Evolutionary conservation across 371 early-diverging fungal species (phyloP).

Genomic region (Paramicrosporidium saccamoebae): DNA sequence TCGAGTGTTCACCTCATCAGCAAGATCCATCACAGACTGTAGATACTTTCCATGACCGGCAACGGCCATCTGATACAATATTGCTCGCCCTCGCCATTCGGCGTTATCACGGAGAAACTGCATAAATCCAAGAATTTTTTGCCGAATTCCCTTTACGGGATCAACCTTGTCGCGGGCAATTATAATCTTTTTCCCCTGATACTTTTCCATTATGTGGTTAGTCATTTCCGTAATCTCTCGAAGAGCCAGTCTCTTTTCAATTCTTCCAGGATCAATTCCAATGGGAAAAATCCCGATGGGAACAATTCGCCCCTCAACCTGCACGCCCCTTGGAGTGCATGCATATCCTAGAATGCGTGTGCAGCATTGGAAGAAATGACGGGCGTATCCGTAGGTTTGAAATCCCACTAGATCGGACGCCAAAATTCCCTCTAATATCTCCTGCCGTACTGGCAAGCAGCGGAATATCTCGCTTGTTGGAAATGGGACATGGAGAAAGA

Average conservation of each 20-base stretch:
- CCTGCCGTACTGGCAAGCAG: constrained; percentile 60
- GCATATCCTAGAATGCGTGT: constrained; percentile 60
- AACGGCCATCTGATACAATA: constrained; percentile 44
- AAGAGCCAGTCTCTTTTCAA: constrained; percentile 11
- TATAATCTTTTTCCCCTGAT: constrained; percentile 71
- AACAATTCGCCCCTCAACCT: constrained; percentile 28
- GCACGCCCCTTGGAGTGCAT: constrained; percentile 45
- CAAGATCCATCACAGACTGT: constrained; percentile 17
- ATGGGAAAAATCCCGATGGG: constrained; percentile 75
- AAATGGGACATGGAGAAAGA: constrained; percentile 92
- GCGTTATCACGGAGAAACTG: constrained; percentile 59
- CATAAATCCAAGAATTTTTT: constrained; percentile 80
- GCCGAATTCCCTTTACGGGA: constrained; percentile 85
- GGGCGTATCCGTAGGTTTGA: constrained; percentile 81
- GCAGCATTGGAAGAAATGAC: constrained; percentile 77
- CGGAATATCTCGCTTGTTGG: constrained; percentile 75
- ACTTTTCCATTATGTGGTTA: constrained; percentile 32
- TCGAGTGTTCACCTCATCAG: constrained; percentile 21
- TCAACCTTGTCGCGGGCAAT: constrained; percentile 94
- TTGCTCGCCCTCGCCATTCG: constrained; percentile 45
- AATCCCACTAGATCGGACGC: constrained; percentile 70
- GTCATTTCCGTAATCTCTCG: constrained; percentile 28
- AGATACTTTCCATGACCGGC: constrained; percentile 18
- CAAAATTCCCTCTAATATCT: constrained; percentile 69
- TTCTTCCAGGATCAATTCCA: constrained; percentile 50